These are phyloP conservation scores for Glutinoglossum americanum DNA, from an alignment of 495 filamentous ascomycete species.

Conservation along the genomic window DNA sequence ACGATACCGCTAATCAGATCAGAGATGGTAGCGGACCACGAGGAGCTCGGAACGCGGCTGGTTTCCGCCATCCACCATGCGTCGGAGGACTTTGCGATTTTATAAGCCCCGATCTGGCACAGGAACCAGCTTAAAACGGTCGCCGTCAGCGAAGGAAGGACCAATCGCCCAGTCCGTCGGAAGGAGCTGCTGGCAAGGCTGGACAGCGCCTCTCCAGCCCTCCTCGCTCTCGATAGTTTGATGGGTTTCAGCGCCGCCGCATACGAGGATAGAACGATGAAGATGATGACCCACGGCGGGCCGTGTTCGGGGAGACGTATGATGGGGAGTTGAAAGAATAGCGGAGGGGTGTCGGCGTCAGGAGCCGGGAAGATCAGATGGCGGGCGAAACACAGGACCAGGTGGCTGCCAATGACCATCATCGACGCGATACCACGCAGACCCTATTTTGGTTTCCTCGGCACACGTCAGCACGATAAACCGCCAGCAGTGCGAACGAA, in stretches of 20 bases:
- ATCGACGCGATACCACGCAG: background rate
- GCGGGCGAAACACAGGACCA: background rate
- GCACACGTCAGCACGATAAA: background rate
- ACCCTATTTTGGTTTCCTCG: background rate
- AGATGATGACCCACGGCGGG: background rate
- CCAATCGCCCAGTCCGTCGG: constrained; percentile 11
- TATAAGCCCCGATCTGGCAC: constrained; percentile 14
- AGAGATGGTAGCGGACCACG: constrained; percentile 11
- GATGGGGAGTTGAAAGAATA: background rate
- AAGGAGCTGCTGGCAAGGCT: constrained; percentile 14
- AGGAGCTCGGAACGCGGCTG: constrained; percentile 11
- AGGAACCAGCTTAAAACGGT: constrained; percentile 14
- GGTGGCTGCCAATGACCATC: background rate
- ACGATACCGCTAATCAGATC: constrained; percentile 11
- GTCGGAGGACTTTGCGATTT: constrained; percentile 11
- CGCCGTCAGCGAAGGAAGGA: constrained; percentile 12
- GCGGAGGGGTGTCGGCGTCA: background rate
- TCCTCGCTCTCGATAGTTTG: constrained; percentile 9
- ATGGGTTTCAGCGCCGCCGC: constrained; percentile 9
- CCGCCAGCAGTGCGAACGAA: too few species aligned
- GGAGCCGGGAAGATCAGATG: background rate
- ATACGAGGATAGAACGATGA: background rate
- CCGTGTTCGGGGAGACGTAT: background rate
- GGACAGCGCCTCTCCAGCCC: constrained; percentile 10
- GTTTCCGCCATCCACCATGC: constrained; percentile 15